Conservation (phyloP, 192 early-diverging fungal genomes). For the Coemansia asiatica region DNA sequence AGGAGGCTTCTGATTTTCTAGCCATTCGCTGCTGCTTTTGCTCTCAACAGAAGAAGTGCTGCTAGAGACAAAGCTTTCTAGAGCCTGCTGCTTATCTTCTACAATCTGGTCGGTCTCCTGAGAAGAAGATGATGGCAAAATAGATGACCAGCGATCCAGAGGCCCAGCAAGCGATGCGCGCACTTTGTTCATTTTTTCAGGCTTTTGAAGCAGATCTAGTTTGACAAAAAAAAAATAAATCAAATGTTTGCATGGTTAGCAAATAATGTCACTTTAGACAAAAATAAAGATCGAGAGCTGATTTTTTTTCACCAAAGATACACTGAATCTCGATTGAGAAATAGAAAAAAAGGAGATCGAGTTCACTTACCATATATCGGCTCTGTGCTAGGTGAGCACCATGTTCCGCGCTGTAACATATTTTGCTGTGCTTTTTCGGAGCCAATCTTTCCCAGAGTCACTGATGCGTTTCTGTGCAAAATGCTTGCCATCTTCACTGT, state of each 20-base stretch:
- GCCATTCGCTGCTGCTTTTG: conserved; percentile 26
- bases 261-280: too few relatives aligned
- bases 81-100: not conserved
- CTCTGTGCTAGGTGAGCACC: conserved; percentile 3
- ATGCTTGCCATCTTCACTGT: conserved; percentile 26
- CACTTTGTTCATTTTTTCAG: not conserved
- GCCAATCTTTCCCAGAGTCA: conserved; percentile 13
- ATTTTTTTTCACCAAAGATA: too few relatives aligned
- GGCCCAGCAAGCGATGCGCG: not conserved
- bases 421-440: conserved; percentile 11
- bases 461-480: conserved; percentile 18
- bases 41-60: too few relatives aligned
- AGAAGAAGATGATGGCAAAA: not conserved
- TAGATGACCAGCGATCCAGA: not conserved
- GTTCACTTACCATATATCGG: too few relatives aligned
- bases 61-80: too few relatives aligned
- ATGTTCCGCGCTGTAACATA: conserved; percentile 1
- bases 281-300: too few relatives aligned
- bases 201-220: not conserved
- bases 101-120: not conserved
- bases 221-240: too few relatives aligned
- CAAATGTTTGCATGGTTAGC: not conserved
- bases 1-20: conserved; percentile 41
- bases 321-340: too few relatives aligned
- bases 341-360: too few relatives aligned